A percentile compares a stretch with the other conserved stretches of the same genome.
Conservation (phyloP, 495 filamentous ascomycete species). For the Monascus purpureus region DNA sequence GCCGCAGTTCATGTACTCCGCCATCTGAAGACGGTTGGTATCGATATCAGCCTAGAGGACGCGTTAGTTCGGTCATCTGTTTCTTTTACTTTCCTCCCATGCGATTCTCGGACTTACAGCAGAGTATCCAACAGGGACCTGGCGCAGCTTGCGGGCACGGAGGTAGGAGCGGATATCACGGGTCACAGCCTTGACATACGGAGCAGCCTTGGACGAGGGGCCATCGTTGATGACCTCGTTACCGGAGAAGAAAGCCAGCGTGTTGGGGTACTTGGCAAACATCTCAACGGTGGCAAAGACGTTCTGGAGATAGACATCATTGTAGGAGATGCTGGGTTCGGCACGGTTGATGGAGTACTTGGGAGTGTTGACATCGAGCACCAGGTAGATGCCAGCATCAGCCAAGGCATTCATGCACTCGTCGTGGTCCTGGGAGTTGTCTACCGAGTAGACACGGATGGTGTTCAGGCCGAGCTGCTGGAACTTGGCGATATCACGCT, state of each 20-base stretch:
- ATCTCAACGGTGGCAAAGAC: constrained; percentile 86
- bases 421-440: constrained; percentile 74
- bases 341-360: constrained; percentile 74
- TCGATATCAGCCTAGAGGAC: constrained; percentile 45
- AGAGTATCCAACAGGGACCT: constrained; percentile 86
- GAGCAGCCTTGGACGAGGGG: constrained; percentile 57
- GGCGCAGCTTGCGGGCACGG: constrained; percentile 53
- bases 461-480: constrained; percentile 80
- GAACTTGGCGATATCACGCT: constrained; percentile 75
- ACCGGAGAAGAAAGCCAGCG: constrained; percentile 87
- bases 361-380: constrained; percentile 71
- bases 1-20: constrained; percentile 91
- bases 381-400: constrained; percentile 81
- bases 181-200: constrained; percentile 86
- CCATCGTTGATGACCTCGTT: constrained; percentile 93
- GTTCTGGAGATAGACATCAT: constrained; percentile 79
- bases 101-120: constrained; percentile 32
- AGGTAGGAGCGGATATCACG: constrained; percentile 88
- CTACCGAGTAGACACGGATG: constrained; percentile 83
- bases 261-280: constrained; percentile 80
- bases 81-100: constrained; percentile 3
- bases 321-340: constrained; percentile 69
- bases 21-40: constrained; percentile 77
- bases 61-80: neutral
- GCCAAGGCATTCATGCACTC: constrained; percentile 71